Conservation (phyloP, 768 basidiomycete genomes). For the Phylloporus sp. region DNA sequence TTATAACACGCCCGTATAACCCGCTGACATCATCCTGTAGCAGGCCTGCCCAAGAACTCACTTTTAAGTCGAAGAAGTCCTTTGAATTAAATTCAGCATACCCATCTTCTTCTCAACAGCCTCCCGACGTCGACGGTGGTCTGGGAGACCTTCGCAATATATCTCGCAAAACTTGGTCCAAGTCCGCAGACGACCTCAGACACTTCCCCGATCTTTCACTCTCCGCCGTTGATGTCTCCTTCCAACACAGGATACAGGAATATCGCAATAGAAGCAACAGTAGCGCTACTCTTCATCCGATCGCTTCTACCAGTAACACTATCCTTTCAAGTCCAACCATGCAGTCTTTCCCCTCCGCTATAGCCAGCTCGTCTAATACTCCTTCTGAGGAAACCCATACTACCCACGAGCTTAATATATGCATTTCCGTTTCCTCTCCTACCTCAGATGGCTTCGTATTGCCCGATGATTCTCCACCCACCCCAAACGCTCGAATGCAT, state of each 20-base stretch:
- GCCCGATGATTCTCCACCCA: slow-evolving; percentile 36
- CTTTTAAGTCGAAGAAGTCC: slow-evolving; percentile 43
- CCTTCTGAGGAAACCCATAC: slow-evolving; percentile 16
- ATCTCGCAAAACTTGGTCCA: slow-evolving; percentile 73
- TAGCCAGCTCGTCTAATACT: slow-evolving; percentile 15
- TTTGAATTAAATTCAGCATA: slow-evolving; percentile 38
- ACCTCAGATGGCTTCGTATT: slow-evolving; percentile 33
- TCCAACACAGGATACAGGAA: slow-evolving; percentile 60
- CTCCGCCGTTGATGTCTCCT: slow-evolving; percentile 41
- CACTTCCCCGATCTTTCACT: slow-evolving; percentile 40
- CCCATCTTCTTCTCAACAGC: slow-evolving; percentile 31
- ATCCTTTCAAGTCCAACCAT: slow-evolving; percentile 29
- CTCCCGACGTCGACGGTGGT: slow-evolving; percentile 31
- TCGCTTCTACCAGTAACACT: slow-evolving; percentile 27
- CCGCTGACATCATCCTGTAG: slow-evolving; percentile 20
- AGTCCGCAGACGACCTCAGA: slow-evolving; percentile 74
- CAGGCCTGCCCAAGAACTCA: slow-evolving; percentile 67
- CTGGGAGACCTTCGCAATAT: slow-evolving; percentile 68
- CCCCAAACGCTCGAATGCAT: slow-evolving; percentile 57
- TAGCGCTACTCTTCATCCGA: slow-evolving; percentile 46
- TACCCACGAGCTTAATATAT: slow-evolving; percentile 34
- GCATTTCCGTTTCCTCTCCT: slow-evolving; percentile 49
- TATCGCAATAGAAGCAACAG: slow-evolving; percentile 63
- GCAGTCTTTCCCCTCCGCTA: slow-evolving; percentile 43
- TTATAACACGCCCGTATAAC: background rate